Percentiles rank a stretch among this genome's conserved stretches.
phyloP scores from a whole-genome alignment of 225 moss, liverwort and hornwort species.

The Lunularia cruciata region DNA sequence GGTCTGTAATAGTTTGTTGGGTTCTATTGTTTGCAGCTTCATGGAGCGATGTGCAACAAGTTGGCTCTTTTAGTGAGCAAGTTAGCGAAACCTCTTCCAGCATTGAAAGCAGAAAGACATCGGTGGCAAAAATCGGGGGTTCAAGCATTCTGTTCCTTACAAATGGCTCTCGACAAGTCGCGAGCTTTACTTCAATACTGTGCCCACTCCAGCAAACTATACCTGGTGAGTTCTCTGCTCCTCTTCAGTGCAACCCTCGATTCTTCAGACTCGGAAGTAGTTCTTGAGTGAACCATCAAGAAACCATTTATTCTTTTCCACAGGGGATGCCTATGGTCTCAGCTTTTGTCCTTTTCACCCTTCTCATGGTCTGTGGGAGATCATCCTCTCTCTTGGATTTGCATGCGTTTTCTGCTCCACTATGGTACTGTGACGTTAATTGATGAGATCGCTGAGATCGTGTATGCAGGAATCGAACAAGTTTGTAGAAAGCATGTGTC shows the following conservation, averaged over 20 bases:
- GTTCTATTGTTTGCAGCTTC: constrained; percentile 48
- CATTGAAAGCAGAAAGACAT: constrained; percentile 60
- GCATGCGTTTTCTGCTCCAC: no score
- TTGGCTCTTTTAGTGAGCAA: constrained; percentile 61
- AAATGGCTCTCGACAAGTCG: constrained; percentile 75
- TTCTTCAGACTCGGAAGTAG: no score
- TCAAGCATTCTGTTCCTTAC: constrained; percentile 66
- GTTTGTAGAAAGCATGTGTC: constrained; percentile 1
- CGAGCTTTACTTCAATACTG: constrained; percentile 72
- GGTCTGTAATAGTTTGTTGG: background rate
- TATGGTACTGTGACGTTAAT: no score
- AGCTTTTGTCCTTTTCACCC: background rate
- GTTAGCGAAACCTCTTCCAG: constrained; percentile 53
- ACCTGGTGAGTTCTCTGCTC: constrained; percentile 47
- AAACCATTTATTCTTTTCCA: background rate
- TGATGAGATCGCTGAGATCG: no score
- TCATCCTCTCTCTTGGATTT: background rate
- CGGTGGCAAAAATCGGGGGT: constrained; percentile 71
- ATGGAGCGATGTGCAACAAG: constrained; percentile 64
- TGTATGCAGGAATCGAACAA: no score
- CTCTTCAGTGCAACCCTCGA: background rate
- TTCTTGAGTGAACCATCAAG: no score
- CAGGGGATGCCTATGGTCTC: background rate
- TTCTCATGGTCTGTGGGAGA: background rate
- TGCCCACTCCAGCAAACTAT: constrained; percentile 78